A percentile compares a stretch with the other conserved stretches of the same genome.
phyloP scores from a whole-genome alignment of 2,329 filamentous ascomycete species.

The Pseudogymnoascus sp. region DNA sequence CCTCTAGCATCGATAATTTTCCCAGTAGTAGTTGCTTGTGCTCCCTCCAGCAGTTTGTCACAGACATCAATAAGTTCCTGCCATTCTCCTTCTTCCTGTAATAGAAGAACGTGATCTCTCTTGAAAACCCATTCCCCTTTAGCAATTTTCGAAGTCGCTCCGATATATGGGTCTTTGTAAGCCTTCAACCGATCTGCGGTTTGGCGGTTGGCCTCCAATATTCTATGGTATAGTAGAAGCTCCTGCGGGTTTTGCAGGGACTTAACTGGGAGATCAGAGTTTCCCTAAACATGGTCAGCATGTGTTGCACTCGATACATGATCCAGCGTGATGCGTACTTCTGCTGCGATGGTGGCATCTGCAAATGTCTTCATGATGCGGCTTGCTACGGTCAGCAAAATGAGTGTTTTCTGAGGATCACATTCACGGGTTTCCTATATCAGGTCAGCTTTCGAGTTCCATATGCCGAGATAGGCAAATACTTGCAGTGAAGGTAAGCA shows the following conservation, averaged over 20 bases:
- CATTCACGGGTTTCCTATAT: constrained; percentile 14
- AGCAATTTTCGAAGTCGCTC: constrained; percentile 27
- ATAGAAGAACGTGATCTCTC: constrained; percentile 24
- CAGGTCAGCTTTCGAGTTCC: neutral
- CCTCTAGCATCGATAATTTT: constrained; percentile 24
- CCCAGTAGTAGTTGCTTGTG: constrained; percentile 23
- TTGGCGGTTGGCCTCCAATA: constrained; percentile 22
- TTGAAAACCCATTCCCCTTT: constrained; percentile 30
- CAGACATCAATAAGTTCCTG: constrained; percentile 24
- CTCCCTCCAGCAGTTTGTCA: constrained; percentile 22
- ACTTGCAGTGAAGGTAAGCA: constrained; percentile 27
- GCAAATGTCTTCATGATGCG: constrained; percentile 23
- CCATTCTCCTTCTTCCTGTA: constrained; percentile 23
- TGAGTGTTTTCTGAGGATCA: constrained; percentile 23
- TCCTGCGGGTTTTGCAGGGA: constrained; percentile 30
- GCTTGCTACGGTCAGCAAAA: constrained; percentile 16
- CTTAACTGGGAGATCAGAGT: constrained; percentile 18
- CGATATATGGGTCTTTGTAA: constrained; percentile 24
- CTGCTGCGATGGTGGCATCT: constrained; percentile 23
- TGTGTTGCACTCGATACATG: neutral
- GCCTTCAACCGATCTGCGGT: constrained; percentile 23
- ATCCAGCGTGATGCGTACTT: constrained; percentile 19
- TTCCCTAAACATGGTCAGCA: neutral
- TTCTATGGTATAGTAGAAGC: constrained; percentile 26
- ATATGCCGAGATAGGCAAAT: neutral